phyloP scores from a whole-genome alignment of 169 alveolate species.

The Blepharisma undulans region DNA sequence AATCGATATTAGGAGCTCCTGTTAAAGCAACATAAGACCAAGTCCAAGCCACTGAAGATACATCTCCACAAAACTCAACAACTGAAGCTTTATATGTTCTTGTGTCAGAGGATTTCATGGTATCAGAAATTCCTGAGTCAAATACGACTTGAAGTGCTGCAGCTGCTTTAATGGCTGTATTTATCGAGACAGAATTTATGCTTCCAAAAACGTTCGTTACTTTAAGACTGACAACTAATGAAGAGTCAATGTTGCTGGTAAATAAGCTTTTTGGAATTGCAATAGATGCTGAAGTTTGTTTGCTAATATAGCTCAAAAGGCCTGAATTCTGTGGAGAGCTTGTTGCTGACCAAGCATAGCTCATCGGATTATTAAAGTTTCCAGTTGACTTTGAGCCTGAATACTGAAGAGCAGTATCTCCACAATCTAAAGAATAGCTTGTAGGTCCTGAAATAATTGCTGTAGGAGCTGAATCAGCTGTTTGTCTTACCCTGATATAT shows the following conservation, averaged over 20 bases:
- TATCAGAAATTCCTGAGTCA: background rate
- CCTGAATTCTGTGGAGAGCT: background rate
- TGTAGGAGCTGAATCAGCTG: background rate
- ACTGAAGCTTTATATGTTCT: background rate
- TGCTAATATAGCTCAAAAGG: background rate
- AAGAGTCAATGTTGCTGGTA: background rate
- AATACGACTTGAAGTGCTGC: background rate
- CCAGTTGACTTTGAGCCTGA: background rate
- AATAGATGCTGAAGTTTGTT: background rate
- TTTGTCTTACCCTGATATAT: background rate
- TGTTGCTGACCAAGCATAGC: background rate
- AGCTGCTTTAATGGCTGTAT: background rate
- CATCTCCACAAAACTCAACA: background rate
- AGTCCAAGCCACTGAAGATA: background rate
- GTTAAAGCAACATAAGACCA: background rate
- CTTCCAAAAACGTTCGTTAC: background rate
- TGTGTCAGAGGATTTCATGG: background rate
- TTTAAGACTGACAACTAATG: background rate
- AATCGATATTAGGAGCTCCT: background rate
- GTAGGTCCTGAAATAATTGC: background rate
- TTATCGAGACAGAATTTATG: background rate
- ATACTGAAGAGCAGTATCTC: background rate
- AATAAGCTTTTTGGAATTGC: background rate
- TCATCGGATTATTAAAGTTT: background rate
- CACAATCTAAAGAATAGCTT: background rate